phyloP scores from a whole-genome alignment of 768 basidiomycete species.

The Lentinula detonsa region DNA sequence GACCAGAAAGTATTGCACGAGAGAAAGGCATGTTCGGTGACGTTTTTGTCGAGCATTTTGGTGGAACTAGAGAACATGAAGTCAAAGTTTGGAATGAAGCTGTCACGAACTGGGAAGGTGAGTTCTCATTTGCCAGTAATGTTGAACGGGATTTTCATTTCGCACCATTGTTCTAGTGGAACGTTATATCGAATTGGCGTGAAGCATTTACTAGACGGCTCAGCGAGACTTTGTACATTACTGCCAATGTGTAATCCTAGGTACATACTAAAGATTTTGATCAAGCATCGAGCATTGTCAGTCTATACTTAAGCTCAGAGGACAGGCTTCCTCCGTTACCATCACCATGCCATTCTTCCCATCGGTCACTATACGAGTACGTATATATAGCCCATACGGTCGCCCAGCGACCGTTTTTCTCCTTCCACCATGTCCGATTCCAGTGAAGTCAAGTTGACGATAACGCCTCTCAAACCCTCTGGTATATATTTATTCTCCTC shows the following conservation, averaged over 20 bases:
- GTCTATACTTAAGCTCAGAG: neutral
- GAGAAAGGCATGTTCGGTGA: slow-evolving; percentile 71
- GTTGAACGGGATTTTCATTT: slow-evolving; percentile 3
- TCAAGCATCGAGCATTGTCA: neutral
- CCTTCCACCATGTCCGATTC: neutral
- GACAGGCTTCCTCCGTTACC: neutral
- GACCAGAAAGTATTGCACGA: slow-evolving; percentile 70
- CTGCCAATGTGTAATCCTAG: neutral
- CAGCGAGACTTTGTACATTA: neutral
- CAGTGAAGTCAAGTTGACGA: neutral
- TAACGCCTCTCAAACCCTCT: slow-evolving; percentile 4
- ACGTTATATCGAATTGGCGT: slow-evolving; percentile 81
- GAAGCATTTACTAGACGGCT: slow-evolving; percentile 5
- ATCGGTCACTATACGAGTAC: neutral
- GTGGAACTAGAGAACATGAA: slow-evolving; percentile 92
- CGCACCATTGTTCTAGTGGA: slow-evolving; percentile 68
- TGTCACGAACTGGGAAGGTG: slow-evolving; percentile 93
- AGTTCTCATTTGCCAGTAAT: slow-evolving; percentile 15
- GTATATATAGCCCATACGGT: neutral
- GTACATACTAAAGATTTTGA: neutral
- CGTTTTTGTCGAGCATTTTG: slow-evolving; percentile 91
- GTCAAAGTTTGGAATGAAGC: slow-evolving; percentile 82
- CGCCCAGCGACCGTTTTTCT: neutral
- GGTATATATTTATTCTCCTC: neutral
- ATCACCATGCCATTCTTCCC: neutral